Percentiles rank a stretch among this genome's conserved stretches.
phyloP scores from a whole-genome alignment of 352 stramenopile species.

The Phytopythium oedochilum region DNA sequence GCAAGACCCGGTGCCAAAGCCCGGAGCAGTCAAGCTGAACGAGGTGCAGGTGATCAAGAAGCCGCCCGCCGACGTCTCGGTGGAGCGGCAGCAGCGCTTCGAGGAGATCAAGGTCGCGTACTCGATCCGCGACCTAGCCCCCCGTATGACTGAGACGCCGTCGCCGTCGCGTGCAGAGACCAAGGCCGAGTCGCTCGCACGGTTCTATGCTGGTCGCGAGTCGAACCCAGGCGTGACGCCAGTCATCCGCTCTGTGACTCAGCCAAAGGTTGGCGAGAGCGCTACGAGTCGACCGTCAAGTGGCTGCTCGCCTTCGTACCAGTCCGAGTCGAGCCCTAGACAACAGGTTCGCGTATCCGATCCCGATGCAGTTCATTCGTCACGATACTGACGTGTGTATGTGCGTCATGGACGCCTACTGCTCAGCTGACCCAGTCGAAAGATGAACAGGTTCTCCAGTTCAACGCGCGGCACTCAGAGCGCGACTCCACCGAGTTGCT shows the following conservation, averaged over 20 bases:
- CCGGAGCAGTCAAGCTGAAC: slow-evolving; percentile 22
- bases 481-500: slow-evolving; percentile 1
- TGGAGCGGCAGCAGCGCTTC: slow-evolving; percentile 30
- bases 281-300: background rate
- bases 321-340: background rate
- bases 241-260: too few species aligned
- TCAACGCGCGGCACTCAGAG: background rate
- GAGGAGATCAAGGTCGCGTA: slow-evolving; percentile 52
- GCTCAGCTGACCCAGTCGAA: background rate
- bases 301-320: background rate
- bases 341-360: slow-evolving; percentile 1
- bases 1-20: slow-evolving; percentile 10
- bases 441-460: background rate
- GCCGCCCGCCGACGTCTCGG: slow-evolving; percentile 9
- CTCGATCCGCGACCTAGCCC: slow-evolving; percentile 8
- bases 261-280: background rate
- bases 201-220: slow-evolving; percentile 10
- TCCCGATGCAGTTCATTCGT: background rate
- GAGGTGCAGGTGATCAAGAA: slow-evolving; percentile 30
- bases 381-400: background rate
- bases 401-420: too few species aligned
- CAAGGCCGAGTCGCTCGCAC: slow-evolving; percentile 11
- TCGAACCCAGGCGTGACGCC: background rate
- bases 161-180: slow-evolving; percentile 1
- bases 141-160: background rate